Percentiles rank a stretch among this genome's conserved stretches.
These are phyloP conservation scores for Pulveroboletus frians DNA, from an alignment of 768 basidiomycete species.

Conservation along the genomic window DNA sequence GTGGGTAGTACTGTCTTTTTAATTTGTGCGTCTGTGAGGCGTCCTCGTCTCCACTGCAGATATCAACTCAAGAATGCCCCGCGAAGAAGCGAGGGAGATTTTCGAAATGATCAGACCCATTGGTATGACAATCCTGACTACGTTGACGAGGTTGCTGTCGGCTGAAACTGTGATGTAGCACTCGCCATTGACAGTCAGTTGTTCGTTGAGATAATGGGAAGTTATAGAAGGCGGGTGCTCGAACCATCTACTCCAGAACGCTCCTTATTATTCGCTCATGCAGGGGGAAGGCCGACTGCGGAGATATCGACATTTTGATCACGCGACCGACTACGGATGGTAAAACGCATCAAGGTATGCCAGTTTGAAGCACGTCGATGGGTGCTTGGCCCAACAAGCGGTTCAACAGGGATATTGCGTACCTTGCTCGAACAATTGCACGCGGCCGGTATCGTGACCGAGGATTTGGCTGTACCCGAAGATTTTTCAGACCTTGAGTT, in stretches of 20 bases:
- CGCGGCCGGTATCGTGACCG: slow-evolving; percentile 59
- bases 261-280: not conserved
- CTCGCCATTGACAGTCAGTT: slow-evolving; percentile 64
- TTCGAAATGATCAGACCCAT: slow-evolving; percentile 68
- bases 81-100: slow-evolving; percentile 69
- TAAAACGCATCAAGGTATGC: slow-evolving; percentile 62
- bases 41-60: slow-evolving; percentile 39
- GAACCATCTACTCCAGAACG: not conserved
- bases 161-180: slow-evolving; percentile 39
- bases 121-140: slow-evolving; percentile 38
- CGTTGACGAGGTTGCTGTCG: not conserved
- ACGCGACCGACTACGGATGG: slow-evolving; percentile 72
- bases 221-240: slow-evolving; percentile 60
- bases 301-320: slow-evolving; percentile 89
- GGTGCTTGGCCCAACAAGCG: not conserved
- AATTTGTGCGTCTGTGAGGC: not conserved
- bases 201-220: slow-evolving; percentile 86
- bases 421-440: slow-evolving; percentile 56
- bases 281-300: slow-evolving; percentile 77
- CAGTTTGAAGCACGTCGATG: not conserved
- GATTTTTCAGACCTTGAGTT: slow-evolving; percentile 65
- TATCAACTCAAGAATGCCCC: slow-evolving; percentile 81
- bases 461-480: slow-evolving; percentile 71
- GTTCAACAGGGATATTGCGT: slow-evolving; percentile 50
- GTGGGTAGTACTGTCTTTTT: slow-evolving; percentile 30